Evolutionary conservation across 1,284 basidiomycete species (phyloP).

Genomic region (Hortiboletus rubellus): DNA sequence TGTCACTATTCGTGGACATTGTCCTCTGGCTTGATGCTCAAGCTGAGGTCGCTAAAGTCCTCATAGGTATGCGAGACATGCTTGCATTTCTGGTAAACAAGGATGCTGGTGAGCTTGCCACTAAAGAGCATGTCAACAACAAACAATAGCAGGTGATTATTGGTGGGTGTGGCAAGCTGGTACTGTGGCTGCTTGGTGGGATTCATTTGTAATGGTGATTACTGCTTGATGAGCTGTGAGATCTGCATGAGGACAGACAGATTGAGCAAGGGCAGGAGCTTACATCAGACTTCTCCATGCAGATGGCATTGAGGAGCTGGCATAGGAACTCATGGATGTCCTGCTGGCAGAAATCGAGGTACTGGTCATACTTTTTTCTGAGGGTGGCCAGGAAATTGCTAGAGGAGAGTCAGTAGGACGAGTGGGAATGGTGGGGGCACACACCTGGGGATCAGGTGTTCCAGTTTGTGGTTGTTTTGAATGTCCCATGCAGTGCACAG

Average conservation of each 20-base stretch:
- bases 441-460: constrained; percentile 64
- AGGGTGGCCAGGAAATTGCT: constrained; percentile 68
- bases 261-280: constrained; percentile 26
- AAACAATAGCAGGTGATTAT: constrained; percentile 63
- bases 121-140: constrained; percentile 90
- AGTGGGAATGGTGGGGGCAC: not conserved
- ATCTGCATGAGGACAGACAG: constrained; percentile 3
- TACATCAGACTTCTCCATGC: constrained; percentile 93
- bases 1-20: constrained; percentile 64
- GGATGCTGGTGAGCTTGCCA: constrained; percentile 82
- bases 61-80: constrained; percentile 87
- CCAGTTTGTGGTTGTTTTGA: constrained; percentile 50
- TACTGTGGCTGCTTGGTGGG: constrained; percentile 1
- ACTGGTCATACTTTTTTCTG: constrained; percentile 89
- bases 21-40: too few species aligned
- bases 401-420: not conserved
- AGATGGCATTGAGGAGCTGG: constrained; percentile 88
- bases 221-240: constrained; percentile 72
- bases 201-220: constrained; percentile 48
- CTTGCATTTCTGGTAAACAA: constrained; percentile 93
- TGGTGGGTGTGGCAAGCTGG: constrained; percentile 15
- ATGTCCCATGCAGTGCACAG: constrained; percentile 61
- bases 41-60: too few species aligned
- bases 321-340: constrained; percentile 93
- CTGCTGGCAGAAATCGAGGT: constrained; percentile 89